phyloP scores from a whole-genome alignment of 2,329 filamentous ascomycete species.

The Xylaria sp. region DNA sequence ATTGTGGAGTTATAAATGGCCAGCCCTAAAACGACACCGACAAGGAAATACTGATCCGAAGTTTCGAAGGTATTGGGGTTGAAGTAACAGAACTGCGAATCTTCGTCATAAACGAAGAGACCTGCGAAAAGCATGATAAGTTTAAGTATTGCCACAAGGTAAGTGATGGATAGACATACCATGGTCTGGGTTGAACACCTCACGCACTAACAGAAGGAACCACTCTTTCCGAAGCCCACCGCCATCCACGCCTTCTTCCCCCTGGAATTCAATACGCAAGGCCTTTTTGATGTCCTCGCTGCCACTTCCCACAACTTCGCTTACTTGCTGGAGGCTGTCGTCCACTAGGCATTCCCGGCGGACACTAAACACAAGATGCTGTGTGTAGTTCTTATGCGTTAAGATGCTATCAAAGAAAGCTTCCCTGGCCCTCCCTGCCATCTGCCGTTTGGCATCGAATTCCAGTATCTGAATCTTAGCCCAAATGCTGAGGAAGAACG shows the following conservation, averaged over 20 bases:
- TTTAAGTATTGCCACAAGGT: slow-evolving; percentile 1
- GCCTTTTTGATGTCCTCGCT: slow-evolving; percentile 92
- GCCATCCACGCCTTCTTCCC: slow-evolving; percentile 91
- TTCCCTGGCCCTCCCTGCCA: slow-evolving; percentile 88
- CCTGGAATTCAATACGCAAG: slow-evolving; percentile 83
- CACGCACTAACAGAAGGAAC: slow-evolving; percentile 88
- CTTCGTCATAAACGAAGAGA: slow-evolving; percentile 92
- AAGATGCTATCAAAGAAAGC: slow-evolving; percentile 93
- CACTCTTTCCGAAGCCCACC: slow-evolving; percentile 93
- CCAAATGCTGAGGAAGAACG: slow-evolving; percentile 90
- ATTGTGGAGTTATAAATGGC: slow-evolving; percentile 97
- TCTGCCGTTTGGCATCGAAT: slow-evolving; percentile 86
- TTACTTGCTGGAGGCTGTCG: slow-evolving; percentile 85
- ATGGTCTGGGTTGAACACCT: slow-evolving; percentile 91
- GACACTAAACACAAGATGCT: slow-evolving; percentile 81
- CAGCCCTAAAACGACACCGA: slow-evolving; percentile 86
- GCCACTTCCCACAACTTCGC: slow-evolving; percentile 82
- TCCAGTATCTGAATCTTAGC: slow-evolving; percentile 92
- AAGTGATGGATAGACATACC: slow-evolving; percentile 63
- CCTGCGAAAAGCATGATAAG: slow-evolving; percentile 60
- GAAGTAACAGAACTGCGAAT: slow-evolving; percentile 92
- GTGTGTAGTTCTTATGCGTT: slow-evolving; percentile 76
- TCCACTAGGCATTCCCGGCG: slow-evolving; percentile 88
- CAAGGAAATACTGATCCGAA: slow-evolving; percentile 90
- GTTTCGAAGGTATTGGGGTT: slow-evolving; percentile 91